A percentile compares a stretch with the other conserved stretches of the same genome.
phyloP scores from a whole-genome alignment of 225 moss, liverwort and hornwort species.

The Rhytidiadelphus loreus region DNA sequence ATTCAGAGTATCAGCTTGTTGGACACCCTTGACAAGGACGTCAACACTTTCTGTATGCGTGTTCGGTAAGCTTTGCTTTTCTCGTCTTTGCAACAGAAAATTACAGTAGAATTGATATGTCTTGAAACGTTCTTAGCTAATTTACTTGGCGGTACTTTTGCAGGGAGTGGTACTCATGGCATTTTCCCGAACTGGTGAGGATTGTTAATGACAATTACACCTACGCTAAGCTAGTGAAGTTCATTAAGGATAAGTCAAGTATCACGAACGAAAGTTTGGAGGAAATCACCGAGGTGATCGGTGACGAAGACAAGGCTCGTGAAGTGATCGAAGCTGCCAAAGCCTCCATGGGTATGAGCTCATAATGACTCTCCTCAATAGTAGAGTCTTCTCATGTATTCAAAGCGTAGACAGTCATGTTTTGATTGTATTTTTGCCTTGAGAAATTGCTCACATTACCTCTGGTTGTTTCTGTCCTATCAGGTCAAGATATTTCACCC shows the following conservation, averaged over 20 bases:
- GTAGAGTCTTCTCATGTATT: not conserved
- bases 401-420: not conserved
- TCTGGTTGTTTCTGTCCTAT: not conserved
- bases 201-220: slow-evolving; percentile 88
- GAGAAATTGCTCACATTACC: not conserved
- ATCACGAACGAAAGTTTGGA: slow-evolving; percentile 48
- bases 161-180: slow-evolving; percentile 50
- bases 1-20: slow-evolving; percentile 91
- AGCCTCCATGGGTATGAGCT: slow-evolving; percentile 78
- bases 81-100: not conserved
- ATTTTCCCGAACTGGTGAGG: slow-evolving; percentile 87
- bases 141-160: not conserved
- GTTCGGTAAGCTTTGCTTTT: slow-evolving; percentile 31
- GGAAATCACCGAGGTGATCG: slow-evolving; percentile 67
- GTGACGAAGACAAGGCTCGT: slow-evolving; percentile 81
- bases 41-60: slow-evolving; percentile 96
- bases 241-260: slow-evolving; percentile 72
- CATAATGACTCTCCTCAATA: not conserved
- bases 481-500: slow-evolving; percentile 97
- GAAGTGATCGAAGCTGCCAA: slow-evolving; percentile 92
- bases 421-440: not conserved
- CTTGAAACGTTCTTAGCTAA: not conserved
- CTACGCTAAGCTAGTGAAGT: slow-evolving; percentile 69
- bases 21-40: slow-evolving; percentile 89
- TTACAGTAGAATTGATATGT: not conserved